Conservation (phyloP, 768 basidiomycete species). For the Naganishia friedmannii region DNA sequence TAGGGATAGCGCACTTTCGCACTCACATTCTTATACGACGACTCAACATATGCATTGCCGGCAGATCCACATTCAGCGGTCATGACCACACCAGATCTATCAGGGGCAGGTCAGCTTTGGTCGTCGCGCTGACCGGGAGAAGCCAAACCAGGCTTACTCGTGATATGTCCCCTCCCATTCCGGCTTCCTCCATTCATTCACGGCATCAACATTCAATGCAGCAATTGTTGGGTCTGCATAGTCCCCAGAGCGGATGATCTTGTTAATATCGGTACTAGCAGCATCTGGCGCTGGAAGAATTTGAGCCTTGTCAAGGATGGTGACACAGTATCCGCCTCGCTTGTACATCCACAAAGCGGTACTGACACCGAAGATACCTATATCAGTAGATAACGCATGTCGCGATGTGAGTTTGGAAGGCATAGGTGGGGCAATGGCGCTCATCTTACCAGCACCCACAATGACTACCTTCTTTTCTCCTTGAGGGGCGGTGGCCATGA, state of each 20-base stretch:
- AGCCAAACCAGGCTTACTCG: constrained; percentile 59
- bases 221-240: constrained; percentile 51
- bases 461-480: constrained; percentile 58
- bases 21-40: constrained; percentile 59
- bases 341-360: constrained; percentile 74
- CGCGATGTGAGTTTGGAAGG: not conserved
- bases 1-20: not conserved
- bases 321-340: constrained; percentile 65
- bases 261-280: constrained; percentile 58
- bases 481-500: constrained; percentile 7
- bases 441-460: constrained; percentile 64
- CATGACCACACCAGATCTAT: constrained; percentile 64
- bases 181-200: constrained; percentile 68
- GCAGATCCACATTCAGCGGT: constrained; percentile 16
- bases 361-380: constrained; percentile 73
- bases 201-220: constrained; percentile 70
- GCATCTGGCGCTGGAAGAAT: constrained; percentile 77
- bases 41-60: constrained; percentile 56
- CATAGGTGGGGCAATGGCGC: not conserved
- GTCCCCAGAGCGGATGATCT: constrained; percentile 52
- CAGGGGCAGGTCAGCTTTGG: not conserved
- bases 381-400: not conserved
- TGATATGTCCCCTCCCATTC: constrained; percentile 63
- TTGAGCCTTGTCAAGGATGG: constrained; percentile 69
- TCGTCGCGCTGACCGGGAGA: not conserved